These are phyloP conservation scores for Aureobasidium musti DNA, from an alignment of 2,329 filamentous ascomycete genomes.

Conservation along the genomic window DNA sequence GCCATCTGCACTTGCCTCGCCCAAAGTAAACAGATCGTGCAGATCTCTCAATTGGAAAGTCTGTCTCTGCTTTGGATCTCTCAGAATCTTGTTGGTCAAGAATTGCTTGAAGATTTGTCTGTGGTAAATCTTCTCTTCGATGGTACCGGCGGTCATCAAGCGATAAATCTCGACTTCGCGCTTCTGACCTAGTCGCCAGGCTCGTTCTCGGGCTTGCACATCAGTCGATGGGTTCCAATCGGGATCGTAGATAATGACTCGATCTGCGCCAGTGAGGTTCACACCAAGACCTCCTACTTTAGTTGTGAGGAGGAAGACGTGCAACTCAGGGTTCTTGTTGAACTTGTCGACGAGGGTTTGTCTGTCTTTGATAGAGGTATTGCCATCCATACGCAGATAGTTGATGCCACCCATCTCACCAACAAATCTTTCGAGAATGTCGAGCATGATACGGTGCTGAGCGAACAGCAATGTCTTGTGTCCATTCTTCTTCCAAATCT, in stretches of 20 bases:
- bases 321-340: slow-evolving; percentile 75
- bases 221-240: slow-evolving; percentile 99
- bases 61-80: slow-evolving; percentile 89
- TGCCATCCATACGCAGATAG: slow-evolving; percentile 90
- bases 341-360: slow-evolving; percentile 90
- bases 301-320: slow-evolving; percentile 92
- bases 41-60: slow-evolving; percentile 88
- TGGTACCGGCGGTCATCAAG: slow-evolving; percentile 96
- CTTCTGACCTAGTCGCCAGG: slow-evolving; percentile 94
- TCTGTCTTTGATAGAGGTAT: slow-evolving; percentile 83
- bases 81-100: slow-evolving; percentile 91
- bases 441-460: slow-evolving; percentile 91
- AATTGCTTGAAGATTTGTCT: slow-evolving; percentile 99
- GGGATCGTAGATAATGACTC: slow-evolving; percentile 97
- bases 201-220: slow-evolving; percentile 88
- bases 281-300: slow-evolving; percentile 93
- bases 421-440: slow-evolving; percentile 86
- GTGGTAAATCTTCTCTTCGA: slow-evolving; percentile 99
- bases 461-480: slow-evolving; percentile 94
- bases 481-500: slow-evolving; percentile 86
- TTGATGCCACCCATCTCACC: slow-evolving; percentile 66
- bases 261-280: slow-evolving; percentile 90
- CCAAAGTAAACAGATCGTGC: slow-evolving; percentile 86
- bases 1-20: slow-evolving; percentile 62
- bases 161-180: slow-evolving; percentile 94